Base-by-base conservation (phyloP, 768 basidiomycete species). In the Lentinula aciculospora region DNA sequence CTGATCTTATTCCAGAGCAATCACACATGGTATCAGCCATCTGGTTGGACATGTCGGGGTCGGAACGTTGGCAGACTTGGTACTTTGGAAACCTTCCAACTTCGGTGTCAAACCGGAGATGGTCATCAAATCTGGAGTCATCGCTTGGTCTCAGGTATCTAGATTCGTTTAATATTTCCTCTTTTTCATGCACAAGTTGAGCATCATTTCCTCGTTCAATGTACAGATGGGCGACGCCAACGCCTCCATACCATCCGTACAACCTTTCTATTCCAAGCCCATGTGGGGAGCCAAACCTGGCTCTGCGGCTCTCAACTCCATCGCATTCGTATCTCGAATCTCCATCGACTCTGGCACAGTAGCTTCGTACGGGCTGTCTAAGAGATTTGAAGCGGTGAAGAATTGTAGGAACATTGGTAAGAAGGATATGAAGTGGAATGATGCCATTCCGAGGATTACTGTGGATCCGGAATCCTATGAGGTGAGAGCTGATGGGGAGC, bases 381-480 rank as follows among this genome's bases (percentile, higher is more conserved):
- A 96, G 69, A 79, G 81, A 5, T 71, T 83, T 19, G 86, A 86
- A 62, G 82, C 92, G 0, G 96, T 99, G 45, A 76, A 74, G 53
- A 79, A 80, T 23, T 98, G 96, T 63, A 77, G 94, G 25, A 72
- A 67, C 3, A 76, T 99, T 58, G 81, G 69, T 23, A 98, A 99
- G 79, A 81, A 80, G 67, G 85, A 93, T 66, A 95, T 98, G 92
- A 98, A 97, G 72, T 91, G 85, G 85, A 99, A 99, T 69, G 77
- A 84, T 53, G 71, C 77, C 48, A 83, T 84, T 61, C 97, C 97
- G 2, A 78, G 76, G 69, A 92, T 99, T 84, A 76, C 60, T 48
- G 95, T 99, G 34, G 94, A 99, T 67, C 88, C 97, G 1, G 96
- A 98, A 74, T 89, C 75, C 46, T 98, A 94, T 66, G 88, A 88